Conservation (phyloP, 73 alveolate genomes). For the Paramecium sexaurelia region DNA sequence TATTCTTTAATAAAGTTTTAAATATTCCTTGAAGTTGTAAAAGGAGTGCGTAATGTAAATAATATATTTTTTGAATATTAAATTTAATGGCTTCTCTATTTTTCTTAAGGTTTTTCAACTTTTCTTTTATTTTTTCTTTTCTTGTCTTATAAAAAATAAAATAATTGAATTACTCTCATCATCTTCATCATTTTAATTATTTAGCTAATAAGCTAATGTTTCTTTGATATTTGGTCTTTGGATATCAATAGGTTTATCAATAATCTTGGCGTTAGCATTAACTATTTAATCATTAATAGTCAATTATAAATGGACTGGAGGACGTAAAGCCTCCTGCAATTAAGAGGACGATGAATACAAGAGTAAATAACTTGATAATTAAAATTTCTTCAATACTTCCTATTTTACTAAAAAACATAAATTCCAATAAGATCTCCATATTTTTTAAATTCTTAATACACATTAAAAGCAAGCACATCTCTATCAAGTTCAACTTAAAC, state of each 20-base stretch:
- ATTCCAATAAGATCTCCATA: slow-evolving; percentile 61
- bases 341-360: slow-evolving; percentile 42
- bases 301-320: slow-evolving; percentile 38
- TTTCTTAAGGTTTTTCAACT: slow-evolving; percentile 32
- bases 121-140: slow-evolving; percentile 11
- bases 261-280: slow-evolving; percentile 51
- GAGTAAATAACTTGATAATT: slow-evolving; percentile 13
- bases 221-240: slow-evolving; percentile 42
- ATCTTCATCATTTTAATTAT: background rate
- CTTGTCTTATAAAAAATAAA: background rate
- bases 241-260: slow-evolving; percentile 58
- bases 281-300: slow-evolving; percentile 12
- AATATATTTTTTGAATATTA: background rate
- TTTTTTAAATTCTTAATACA: slow-evolving; percentile 34
- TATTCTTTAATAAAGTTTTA: background rate
- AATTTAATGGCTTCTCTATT: slow-evolving; percentile 12
- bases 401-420: slow-evolving; percentile 20
- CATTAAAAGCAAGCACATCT: slow-evolving; percentile 44
- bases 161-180: slow-evolving; percentile 9
- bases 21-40: background rate
- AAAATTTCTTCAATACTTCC: slow-evolving; percentile 21
- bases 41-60: background rate
- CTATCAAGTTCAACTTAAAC: slow-evolving; percentile 34
- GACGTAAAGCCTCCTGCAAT: slow-evolving; percentile 45
- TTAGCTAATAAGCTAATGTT: slow-evolving; percentile 58